Evolutionary conservation across 2,329 filamentous ascomycete species (phyloP).

Genomic region (Verticillium albo-atrum): DNA sequence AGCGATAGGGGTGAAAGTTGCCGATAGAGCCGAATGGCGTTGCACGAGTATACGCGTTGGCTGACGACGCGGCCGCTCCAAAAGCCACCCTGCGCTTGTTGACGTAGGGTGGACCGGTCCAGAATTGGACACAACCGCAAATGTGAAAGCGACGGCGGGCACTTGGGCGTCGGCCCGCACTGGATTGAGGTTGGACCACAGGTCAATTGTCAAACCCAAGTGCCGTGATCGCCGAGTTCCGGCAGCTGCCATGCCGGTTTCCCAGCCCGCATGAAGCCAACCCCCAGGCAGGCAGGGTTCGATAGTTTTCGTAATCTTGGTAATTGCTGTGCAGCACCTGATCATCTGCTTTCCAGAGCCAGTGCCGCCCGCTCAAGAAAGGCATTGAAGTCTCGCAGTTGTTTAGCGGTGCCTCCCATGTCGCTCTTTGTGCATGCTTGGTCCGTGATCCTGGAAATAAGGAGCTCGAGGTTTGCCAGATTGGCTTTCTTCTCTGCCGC

Average conservation of each 20-base stretch:
- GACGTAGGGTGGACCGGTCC: neutral
- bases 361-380: constrained; percentile 58
- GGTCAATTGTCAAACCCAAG: neutral
- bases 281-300: neutral
- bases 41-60: neutral
- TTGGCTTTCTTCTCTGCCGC: constrained; percentile 45
- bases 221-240: neutral
- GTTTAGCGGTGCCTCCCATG: constrained; percentile 48
- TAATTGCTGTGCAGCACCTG: neutral
- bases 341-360: constrained; percentile 39
- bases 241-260: neutral
- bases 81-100: neutral
- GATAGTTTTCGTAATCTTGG: neutral
- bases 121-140: neutral
- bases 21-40: neutral
- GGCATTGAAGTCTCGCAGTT: constrained; percentile 58
- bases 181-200: neutral
- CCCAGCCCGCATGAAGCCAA: neutral
- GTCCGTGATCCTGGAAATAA: constrained; percentile 49
- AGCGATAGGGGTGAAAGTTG: neutral
- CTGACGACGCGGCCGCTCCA: neutral
- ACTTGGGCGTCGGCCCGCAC: neutral
- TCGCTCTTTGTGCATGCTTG: constrained; percentile 46
- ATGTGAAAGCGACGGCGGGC: neutral
- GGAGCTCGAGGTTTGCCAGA: constrained; percentile 52